Evolutionary conservation across 495 filamentous ascomycete species (phyloP).

Genomic region (Penicilliopsis zonata): DNA sequence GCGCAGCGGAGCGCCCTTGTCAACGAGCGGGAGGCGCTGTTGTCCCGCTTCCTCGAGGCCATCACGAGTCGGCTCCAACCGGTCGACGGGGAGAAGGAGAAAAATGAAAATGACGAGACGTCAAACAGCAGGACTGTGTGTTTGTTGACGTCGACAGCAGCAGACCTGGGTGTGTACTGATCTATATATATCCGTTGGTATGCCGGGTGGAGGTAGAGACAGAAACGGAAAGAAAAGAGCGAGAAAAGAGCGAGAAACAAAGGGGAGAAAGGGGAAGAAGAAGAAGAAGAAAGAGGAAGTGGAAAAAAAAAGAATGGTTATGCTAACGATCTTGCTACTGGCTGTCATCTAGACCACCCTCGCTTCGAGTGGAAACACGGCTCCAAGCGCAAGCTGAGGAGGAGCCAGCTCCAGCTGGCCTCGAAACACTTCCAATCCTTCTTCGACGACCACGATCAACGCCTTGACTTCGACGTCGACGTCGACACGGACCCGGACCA

Average conservation of each 20-base stretch:
- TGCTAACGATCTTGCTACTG: neutral
- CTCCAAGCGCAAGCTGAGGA: conserved; percentile 27
- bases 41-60: conserved; percentile 15
- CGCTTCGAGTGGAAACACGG: conserved; percentile 19
- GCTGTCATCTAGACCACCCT: conserved; percentile 11
- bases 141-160: conserved; percentile 20
- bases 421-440: conserved; percentile 31
- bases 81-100: too few species aligned
- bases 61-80: conserved; percentile 16
- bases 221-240: too few species aligned
- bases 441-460: conserved; percentile 30
- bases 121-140: conserved; percentile 23
- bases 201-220: too few species aligned
- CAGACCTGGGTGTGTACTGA: too few species aligned
- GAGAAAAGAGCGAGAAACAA: too few species aligned
- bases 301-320: too few species aligned
- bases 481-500: conserved; percentile 19
- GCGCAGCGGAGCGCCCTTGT: conserved; percentile 17
- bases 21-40: conserved; percentile 13
- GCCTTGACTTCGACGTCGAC: conserved; percentile 20
- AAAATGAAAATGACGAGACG: too few species aligned
- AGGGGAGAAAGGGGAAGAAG: too few species aligned
- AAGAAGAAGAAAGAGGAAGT: too few species aligned
- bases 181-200: too few species aligned
- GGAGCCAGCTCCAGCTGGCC: conserved; percentile 27